Evolutionary conservation across 345 rosid genomes (phyloP).

Genomic region (Eucalyptus tenuipes): DNA sequence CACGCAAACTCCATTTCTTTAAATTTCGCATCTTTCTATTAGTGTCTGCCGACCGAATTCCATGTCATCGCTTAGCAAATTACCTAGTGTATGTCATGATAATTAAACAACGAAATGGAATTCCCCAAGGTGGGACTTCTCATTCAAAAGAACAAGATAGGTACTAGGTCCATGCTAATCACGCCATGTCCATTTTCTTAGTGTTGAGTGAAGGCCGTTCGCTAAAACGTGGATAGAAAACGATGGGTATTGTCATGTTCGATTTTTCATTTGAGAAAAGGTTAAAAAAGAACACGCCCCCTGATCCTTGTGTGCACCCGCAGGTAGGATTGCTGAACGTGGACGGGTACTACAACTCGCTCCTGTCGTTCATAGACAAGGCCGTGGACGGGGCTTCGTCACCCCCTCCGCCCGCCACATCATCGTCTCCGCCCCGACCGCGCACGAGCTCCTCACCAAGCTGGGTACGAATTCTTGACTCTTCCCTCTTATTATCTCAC

Average conservation of each 20-base stretch:
- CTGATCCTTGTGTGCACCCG: not conserved
- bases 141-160: not conserved
- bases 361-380: constrained; percentile 70
- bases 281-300: not conserved
- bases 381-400: constrained; percentile 78
- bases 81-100: not conserved
- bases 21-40: not conserved
- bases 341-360: constrained; percentile 70
- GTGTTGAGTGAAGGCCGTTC: not conserved
- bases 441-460: constrained; percentile 61
- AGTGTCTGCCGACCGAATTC: not conserved
- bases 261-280: not conserved
- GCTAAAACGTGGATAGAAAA: not conserved
- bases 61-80: not conserved
- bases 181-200: not conserved
- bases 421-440: constrained; percentile 65
- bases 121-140: not conserved
- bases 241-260: not conserved
- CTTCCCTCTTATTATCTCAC: not conserved
- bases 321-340: constrained; percentile 77
- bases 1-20: not conserved
- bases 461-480: constrained; percentile 24
- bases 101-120: not conserved
- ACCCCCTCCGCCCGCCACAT: constrained; percentile 68
- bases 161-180: not conserved